These are phyloP conservation scores for Pilatotrama ljubarskyi DNA, from an alignment of 768 basidiomycete species.

Conservation along the genomic window DNA sequence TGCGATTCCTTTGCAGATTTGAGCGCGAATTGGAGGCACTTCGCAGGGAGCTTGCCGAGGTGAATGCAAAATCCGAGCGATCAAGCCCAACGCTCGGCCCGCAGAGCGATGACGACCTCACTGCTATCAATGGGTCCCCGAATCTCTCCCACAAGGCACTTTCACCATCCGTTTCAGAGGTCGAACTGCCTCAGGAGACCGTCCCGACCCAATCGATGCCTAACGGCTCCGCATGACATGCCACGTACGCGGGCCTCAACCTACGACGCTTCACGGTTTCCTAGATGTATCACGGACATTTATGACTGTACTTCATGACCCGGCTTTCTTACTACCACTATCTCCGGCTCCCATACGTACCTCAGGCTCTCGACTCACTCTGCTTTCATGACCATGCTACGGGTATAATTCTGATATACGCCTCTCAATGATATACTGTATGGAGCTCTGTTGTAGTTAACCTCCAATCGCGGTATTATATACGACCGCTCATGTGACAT, in stretches of 20 bases:
- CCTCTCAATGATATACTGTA: background rate
- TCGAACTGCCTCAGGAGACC: slow-evolving; percentile 19
- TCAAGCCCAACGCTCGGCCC: slow-evolving; percentile 47
- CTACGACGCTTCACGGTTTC: background rate
- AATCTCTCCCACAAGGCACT: slow-evolving; percentile 30
- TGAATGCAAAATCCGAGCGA: slow-evolving; percentile 50
- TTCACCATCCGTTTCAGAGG: slow-evolving; percentile 24
- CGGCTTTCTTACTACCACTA: background rate
- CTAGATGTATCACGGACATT: slow-evolving; percentile 12
- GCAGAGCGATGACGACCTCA: slow-evolving; percentile 44
- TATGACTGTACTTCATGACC: slow-evolving; percentile 8
- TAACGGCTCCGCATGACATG: background rate
- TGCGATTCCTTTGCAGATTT: slow-evolving; percentile 54
- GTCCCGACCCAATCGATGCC: background rate
- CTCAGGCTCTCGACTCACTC: background rate
- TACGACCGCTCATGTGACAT: background rate
- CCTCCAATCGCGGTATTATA: background rate
- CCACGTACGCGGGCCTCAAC: background rate
- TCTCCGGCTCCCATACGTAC: background rate
- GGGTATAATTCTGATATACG: slow-evolving; percentile 1
- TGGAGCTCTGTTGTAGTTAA: background rate
- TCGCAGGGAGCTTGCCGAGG: slow-evolving; percentile 86
- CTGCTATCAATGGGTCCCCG: slow-evolving; percentile 41
- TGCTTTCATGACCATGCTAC: background rate
- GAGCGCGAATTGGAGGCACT: slow-evolving; percentile 90